These are phyloP conservation scores for Phytophthora tubulina DNA, from an alignment of 352 stramenopile species.

Conservation along the genomic window DNA sequence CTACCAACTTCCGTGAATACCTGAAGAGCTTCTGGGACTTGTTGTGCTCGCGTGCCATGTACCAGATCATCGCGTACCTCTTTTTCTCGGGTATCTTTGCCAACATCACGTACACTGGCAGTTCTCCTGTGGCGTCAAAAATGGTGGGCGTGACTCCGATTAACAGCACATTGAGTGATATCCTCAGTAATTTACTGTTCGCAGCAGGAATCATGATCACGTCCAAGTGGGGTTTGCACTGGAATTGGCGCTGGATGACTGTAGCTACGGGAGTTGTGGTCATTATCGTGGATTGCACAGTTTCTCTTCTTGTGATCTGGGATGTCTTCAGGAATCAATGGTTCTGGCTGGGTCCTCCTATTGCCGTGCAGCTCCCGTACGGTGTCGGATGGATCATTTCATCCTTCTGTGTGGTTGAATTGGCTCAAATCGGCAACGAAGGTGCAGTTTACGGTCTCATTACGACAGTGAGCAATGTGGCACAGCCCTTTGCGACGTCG, in stretches of 20 bases:
- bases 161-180: slow-evolving; percentile 36
- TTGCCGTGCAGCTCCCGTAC: slow-evolving; percentile 49
- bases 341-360: slow-evolving; percentile 45
- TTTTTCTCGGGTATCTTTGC: slow-evolving; percentile 43
- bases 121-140: slow-evolving; percentile 21
- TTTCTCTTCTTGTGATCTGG: slow-evolving; percentile 38
- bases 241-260: slow-evolving; percentile 52
- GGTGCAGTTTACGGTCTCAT: slow-evolving; percentile 36
- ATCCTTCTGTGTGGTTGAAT: slow-evolving; percentile 34
- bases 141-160: slow-evolving; percentile 41
- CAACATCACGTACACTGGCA: slow-evolving; percentile 37
- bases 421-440: slow-evolving; percentile 32
- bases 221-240: slow-evolving; percentile 44
- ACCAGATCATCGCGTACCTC: slow-evolving; percentile 46
- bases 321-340: slow-evolving; percentile 44
- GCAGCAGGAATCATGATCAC: slow-evolving; percentile 40
- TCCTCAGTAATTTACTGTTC: slow-evolving; percentile 44
- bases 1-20: slow-evolving; percentile 31
- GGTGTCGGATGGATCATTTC: slow-evolving; percentile 56
- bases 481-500: slow-evolving; percentile 32
- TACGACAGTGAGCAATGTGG: slow-evolving; percentile 33
- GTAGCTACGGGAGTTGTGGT: slow-evolving; percentile 29
- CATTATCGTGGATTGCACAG: slow-evolving; percentile 27
- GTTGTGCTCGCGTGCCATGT: slow-evolving; percentile 40
- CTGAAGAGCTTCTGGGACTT: slow-evolving; percentile 37